These are phyloP conservation scores for Jamesozyma hellenica DNA, from an alignment of 805 yeast genomes.

Conservation along the genomic window DNA sequence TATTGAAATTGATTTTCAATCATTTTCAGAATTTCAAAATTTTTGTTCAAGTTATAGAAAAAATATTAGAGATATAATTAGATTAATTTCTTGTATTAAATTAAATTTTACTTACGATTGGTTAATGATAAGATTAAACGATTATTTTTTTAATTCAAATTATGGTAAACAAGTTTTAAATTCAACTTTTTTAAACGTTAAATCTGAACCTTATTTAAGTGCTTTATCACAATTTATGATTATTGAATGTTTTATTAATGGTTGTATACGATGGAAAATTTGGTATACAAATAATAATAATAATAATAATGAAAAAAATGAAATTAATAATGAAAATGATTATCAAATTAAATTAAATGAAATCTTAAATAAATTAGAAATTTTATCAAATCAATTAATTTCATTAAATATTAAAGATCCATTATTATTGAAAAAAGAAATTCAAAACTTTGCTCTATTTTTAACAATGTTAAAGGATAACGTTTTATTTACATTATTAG, in stretches of 20 bases:
- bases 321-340: slow-evolving; percentile 16
- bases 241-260: slow-evolving; percentile 83
- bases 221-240: slow-evolving; percentile 77
- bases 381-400: slow-evolving; percentile 62
- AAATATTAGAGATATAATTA: slow-evolving; percentile 79
- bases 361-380: slow-evolving; percentile 49
- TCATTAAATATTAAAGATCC: slow-evolving; percentile 74
- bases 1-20: slow-evolving; percentile 80
- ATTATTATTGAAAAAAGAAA: slow-evolving; percentile 67
- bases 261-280: slow-evolving; percentile 88
- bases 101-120: slow-evolving; percentile 75
- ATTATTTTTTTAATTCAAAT: slow-evolving; percentile 54
- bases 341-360: slow-evolving; percentile 43
- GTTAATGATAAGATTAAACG: slow-evolving; percentile 64
- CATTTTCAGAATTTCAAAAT: slow-evolving; percentile 64
- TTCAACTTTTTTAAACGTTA: slow-evolving; percentile 42
- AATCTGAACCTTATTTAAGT: slow-evolving; percentile 58
- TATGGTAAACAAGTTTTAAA: slow-evolving; percentile 57
- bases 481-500: slow-evolving; percentile 75
- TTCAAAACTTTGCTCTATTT: slow-evolving; percentile 88
- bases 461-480: slow-evolving; percentile 80
- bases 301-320: slow-evolving; percentile 42
- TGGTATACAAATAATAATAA: slow-evolving; percentile 49
- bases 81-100: slow-evolving; percentile 76
- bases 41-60: slow-evolving; percentile 74